phyloP scores from a whole-genome alignment of 2,329 filamentous ascomycete genomes.

The Myotisia sp. region DNA sequence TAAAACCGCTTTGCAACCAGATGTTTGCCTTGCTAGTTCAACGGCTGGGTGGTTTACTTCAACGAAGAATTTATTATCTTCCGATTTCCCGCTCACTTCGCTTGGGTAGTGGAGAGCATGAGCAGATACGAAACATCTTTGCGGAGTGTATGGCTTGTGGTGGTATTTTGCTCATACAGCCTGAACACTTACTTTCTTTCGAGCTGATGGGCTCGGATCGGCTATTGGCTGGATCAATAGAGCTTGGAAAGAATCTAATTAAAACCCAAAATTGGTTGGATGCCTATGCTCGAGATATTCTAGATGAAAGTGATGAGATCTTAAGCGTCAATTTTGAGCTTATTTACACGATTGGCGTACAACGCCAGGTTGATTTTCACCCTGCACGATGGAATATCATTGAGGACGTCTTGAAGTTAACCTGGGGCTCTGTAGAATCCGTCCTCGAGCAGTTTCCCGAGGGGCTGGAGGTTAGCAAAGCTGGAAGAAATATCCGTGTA shows the following conservation, averaged over 20 bases:
- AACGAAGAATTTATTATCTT: conserved; percentile 39
- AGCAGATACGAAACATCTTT: conserved; percentile 27
- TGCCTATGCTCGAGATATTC: conserved; percentile 37
- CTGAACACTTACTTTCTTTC: conserved; percentile 51
- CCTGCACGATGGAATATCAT: conserved; percentile 44
- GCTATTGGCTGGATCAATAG: conserved; percentile 19
- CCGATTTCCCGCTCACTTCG: conserved; percentile 42
- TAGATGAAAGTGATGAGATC: conserved; percentile 53
- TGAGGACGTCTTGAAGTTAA: conserved; percentile 35
- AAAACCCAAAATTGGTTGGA: conserved; percentile 35
- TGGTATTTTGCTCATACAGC: conserved; percentile 47
- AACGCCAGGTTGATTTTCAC: conserved; percentile 37
- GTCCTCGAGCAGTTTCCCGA: conserved; percentile 3
- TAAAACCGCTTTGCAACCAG: conserved; percentile 45
- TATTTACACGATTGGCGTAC: conserved; percentile 46
- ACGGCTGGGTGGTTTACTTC: conserved; percentile 40
- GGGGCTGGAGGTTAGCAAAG: conserved; percentile 3
- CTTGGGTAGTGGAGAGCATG: conserved; percentile 20
- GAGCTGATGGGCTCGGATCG: conserved; percentile 47
- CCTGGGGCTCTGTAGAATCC: conserved; percentile 6
- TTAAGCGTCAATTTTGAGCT: conserved; percentile 47
- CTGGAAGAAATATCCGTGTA: conserved; percentile 29
- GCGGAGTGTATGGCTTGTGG: conserved; percentile 35
- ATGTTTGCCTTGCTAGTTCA: conserved; percentile 41
- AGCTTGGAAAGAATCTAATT: conserved; percentile 25